These are phyloP conservation scores for Aulographum hederae DNA, from an alignment of 2,329 filamentous ascomycete species.

Conservation along the genomic window DNA sequence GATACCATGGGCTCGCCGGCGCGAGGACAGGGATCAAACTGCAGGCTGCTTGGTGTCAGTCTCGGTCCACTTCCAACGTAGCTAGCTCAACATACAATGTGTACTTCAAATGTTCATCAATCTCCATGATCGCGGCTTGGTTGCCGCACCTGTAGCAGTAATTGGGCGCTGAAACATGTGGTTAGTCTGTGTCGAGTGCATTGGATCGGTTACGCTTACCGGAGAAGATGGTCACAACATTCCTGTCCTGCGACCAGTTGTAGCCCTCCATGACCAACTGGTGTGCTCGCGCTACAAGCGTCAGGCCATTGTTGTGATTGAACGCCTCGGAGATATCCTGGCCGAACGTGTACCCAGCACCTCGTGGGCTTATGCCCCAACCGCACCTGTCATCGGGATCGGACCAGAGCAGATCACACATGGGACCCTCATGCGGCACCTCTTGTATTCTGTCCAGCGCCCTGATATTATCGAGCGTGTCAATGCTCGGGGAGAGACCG, in stretches of 20 bases:
- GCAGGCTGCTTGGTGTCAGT: constrained; percentile 47
- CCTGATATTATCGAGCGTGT: constrained; percentile 53
- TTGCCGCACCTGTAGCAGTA: constrained; percentile 99
- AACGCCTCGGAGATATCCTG: constrained; percentile 98
- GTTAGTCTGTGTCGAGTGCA: neutral
- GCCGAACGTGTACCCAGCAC: constrained; percentile 86
- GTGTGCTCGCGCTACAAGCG: constrained; percentile 86
- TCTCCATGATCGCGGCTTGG: constrained; percentile 99
- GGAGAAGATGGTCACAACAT: constrained; percentile 97
- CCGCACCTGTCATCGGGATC: constrained; percentile 93
- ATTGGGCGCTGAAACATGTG: constrained; percentile 25
- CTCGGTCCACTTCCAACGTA: neutral
- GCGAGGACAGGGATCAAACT: constrained; percentile 96
- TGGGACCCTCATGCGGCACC: constrained; percentile 60
- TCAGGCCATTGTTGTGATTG: constrained; percentile 97
- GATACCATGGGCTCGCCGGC: constrained; percentile 98
- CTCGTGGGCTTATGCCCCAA: constrained; percentile 89
- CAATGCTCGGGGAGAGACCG: constrained; percentile 53
- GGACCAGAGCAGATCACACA: constrained; percentile 61
- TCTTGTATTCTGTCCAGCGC: constrained; percentile 37
- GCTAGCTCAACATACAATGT: constrained; percentile 63
- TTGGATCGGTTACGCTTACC: constrained; percentile 19
- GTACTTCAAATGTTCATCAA: constrained; percentile 97
- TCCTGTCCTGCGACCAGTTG: constrained; percentile 97
- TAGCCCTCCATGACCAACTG: constrained; percentile 99